Percentiles rank a stretch among this genome's conserved stretches.
phyloP scores from a whole-genome alignment of 257 asterid species.

The Solanum bulbocastanum region DNA sequence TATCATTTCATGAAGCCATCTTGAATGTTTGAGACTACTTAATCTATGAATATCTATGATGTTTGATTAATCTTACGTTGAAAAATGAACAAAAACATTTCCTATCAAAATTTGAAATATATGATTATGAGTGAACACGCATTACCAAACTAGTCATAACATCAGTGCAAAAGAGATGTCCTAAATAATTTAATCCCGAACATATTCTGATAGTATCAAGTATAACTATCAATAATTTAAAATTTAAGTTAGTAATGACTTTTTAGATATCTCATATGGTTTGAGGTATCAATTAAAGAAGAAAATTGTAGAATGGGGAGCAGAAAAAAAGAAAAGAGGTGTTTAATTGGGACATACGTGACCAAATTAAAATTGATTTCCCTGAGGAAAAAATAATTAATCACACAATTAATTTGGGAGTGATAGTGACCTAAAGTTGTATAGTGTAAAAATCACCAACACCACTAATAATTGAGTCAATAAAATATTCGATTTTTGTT shows the following conservation, averaged over 20 bases:
- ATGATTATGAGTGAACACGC: background rate
- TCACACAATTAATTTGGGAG: background rate
- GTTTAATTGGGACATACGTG: background rate
- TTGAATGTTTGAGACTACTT: background rate
- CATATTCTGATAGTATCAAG: background rate
- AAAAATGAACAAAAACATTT: no score
- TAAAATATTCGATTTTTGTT: background rate
- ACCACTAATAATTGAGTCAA: background rate
- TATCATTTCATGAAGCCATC: background rate
- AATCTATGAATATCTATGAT: background rate
- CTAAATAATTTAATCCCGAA: background rate
- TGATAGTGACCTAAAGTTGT: background rate
- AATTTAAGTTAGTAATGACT: background rate
- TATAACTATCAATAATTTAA: background rate
- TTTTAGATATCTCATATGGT: background rate
- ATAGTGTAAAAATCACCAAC: background rate
- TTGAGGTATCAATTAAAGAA: background rate
- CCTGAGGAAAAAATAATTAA: background rate
- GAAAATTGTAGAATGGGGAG: background rate
- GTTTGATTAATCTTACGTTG: background rate
- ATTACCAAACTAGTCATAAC: background rate
- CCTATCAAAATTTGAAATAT: fast-evolving
- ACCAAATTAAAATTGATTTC: background rate
- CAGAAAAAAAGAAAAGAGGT: background rate
- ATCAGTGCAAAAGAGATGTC: background rate